Conservation (phyloP, 202 grass and related monocot species). For the Zoysia matrella region DNA sequence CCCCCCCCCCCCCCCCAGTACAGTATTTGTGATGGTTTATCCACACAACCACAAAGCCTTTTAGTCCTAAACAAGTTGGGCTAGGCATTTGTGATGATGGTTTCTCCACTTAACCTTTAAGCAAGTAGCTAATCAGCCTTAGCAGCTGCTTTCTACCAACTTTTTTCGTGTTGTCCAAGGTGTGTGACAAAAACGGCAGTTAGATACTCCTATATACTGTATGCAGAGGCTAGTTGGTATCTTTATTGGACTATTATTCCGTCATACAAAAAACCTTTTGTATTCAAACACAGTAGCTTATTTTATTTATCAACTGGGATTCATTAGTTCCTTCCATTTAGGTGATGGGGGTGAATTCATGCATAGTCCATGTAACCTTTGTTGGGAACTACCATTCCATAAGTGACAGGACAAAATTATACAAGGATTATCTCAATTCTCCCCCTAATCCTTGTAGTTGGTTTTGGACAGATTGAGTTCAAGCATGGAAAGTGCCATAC, state of each 20-base stretch:
- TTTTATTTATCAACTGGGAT: neutral
- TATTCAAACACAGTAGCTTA: neutral
- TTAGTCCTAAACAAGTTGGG: too few species aligned
- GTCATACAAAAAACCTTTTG: neutral
- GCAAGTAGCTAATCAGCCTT: neutral
- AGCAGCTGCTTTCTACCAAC: neutral
- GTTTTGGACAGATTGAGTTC: too few species aligned
- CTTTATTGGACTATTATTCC: neutral
- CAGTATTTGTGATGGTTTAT: conserved; percentile 18
- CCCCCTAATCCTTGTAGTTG: too few species aligned
- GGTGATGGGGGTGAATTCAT: neutral
- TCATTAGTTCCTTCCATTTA: neutral
- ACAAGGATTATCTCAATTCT: too few species aligned
- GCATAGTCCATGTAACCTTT: neutral
- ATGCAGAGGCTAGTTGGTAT: neutral
- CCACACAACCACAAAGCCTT: too few species aligned
- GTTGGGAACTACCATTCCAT: too few species aligned
- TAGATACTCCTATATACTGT: neutral
- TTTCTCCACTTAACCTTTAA: neutral
- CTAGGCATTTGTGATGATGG: neutral
- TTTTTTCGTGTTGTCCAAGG: neutral
- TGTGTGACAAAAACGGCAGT: neutral
- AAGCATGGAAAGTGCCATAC: neutral
- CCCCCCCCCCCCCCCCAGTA: too few species aligned
- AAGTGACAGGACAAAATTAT: neutral